A percentile compares a stretch with the other conserved stretches of the same genome.
Conservation (phyloP, 2,329 filamentous ascomycete genomes). For the Macroventuria anomochaeta region DNA sequence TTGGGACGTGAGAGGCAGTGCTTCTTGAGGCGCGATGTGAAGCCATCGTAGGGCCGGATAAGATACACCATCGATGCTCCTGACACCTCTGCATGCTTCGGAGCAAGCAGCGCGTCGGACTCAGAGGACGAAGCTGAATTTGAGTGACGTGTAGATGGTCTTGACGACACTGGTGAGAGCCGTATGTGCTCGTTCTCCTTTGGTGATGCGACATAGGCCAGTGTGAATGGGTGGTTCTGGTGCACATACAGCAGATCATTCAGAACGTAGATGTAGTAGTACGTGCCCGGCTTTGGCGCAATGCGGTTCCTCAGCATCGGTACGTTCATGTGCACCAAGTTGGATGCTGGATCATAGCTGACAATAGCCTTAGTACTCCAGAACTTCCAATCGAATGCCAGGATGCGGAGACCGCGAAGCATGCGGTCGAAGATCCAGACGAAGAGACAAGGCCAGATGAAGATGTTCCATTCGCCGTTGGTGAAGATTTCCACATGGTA, state of each 20-base stretch:
- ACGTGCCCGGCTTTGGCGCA: conserved; percentile 53
- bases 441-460: conserved; percentile 58
- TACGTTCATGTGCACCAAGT: conserved; percentile 58
- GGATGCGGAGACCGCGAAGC: conserved; percentile 53
- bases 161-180: conserved; percentile 18
- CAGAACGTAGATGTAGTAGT: conserved; percentile 59
- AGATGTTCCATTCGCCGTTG: conserved; percentile 55
- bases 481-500: conserved; percentile 62
- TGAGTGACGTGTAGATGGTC: conserved; percentile 15
- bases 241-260: conserved; percentile 53
- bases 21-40: conserved; percentile 54
- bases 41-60: conserved; percentile 59
- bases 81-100: background rate
- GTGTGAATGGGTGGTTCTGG: conserved; percentile 59
- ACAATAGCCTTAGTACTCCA: conserved; percentile 49
- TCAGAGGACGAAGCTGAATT: conserved; percentile 29
- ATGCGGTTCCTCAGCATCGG: conserved; percentile 44
- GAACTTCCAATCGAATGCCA: conserved; percentile 52
- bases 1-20: conserved; percentile 29
- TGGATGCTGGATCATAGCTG: conserved; percentile 53
- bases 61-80: conserved; percentile 53
- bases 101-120: conserved; percentile 39
- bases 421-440: conserved; percentile 61
- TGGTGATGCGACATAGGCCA: conserved; percentile 28
- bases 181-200: conserved; percentile 9